Evolutionary conservation across 2,329 filamentous ascomycete genomes (phyloP), one percentile per base, ranked within the genome.

Genomic region (Fusarium siculi): DNA sequence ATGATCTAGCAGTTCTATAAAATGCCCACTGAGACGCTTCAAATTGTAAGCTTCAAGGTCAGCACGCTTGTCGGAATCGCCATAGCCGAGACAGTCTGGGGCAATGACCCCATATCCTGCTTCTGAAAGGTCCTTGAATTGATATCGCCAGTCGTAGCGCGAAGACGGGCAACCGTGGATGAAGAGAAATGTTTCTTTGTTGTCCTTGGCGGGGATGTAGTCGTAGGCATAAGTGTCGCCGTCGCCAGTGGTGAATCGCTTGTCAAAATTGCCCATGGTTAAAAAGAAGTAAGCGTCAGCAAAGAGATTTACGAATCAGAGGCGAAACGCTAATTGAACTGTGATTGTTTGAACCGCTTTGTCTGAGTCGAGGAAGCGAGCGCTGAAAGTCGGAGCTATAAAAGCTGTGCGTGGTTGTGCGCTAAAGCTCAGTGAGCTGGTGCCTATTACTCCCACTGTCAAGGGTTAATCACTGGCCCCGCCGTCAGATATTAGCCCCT

Each of bases 21-120:
- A 64, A 32, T 76, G 70, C 1, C 46, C 37, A 7, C 58, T 60
- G 4, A 76, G 50, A 1, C 30, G 47, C 30, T 74, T 72, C 7
- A 71, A 7, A 5, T 63, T 63, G 32, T 76, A 76, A 9, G 55
- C 60, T 7, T 68, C 64, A 2, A 73, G 23, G 4, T 74, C 70
- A 5, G 39, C 7, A 6, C 60, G 61, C 43, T 59, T 74, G 25
- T 76, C 72, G 18, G 61, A 72, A 14, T 68, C 67, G 7, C 74
- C 74, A n/a, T 72, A 76, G 16, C 74, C 74, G 9, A 76, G 74
- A 32, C 73, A 62, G 25, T 76, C 74, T 2, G 70, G 70, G 7
- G 59, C 72, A 14, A 76, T 53, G 10, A 68, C 72, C 1, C 74
- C 74, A 15, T 68, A 76, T 0, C 72, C 72, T 8, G 59, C 62